Base-by-base conservation (phyloP, 208 protist species). In the Crithidia brevicula region DNA sequence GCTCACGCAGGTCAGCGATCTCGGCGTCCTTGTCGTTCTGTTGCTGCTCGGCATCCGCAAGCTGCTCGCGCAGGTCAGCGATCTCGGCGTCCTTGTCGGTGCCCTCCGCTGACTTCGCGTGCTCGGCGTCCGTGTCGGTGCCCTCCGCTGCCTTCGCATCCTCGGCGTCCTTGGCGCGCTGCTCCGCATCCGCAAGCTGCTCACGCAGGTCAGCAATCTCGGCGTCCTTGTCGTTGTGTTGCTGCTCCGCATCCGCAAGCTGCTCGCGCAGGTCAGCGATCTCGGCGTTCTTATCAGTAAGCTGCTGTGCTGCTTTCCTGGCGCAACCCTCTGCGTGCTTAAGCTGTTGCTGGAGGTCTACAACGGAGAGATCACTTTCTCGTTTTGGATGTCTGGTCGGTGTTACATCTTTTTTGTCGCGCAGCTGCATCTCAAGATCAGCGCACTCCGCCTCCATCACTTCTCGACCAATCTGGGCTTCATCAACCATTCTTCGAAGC, bases 1-100 rank as follows among this genome's bases (percentile, higher is more conserved):
- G 64, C 59, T 73, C 36, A 11, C 54, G 2, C 66, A 75, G 60
- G 31, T 68, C 69, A 20, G 34, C 52, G 5, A 45, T 33, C 54
- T 51, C 46, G n/a, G 49, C 59, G 6, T 51, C 34, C 53, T 34
- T 31, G 22, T 52, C 51, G 11, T 4, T 22, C n/a, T 31, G 23
- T 36, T 34, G 46, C n/a, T 23, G 51, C 27, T 62, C 53, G 16
- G 49, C 43, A 9, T 52, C 62, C 34, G 30, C 22, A 1, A 33
- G 25, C 45, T 47, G 22, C 38, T 30, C 57, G 15, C 25, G 16
- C 64, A 50, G 13, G 2, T 57, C 25, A 27, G 34, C 61, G 46
- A 56, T 56, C 33, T 36, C 61, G 46, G 49, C 45, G 13, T 67
- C 61, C 61, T 67, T 67, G 16, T 20, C 50, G 0, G 13, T 16